A percentile compares a stretch with the other conserved stretches of the same genome.
Evolutionary conservation across 2,329 filamentous ascomycete species (phyloP).

Genomic region (Stenocarpella maydis): DNA sequence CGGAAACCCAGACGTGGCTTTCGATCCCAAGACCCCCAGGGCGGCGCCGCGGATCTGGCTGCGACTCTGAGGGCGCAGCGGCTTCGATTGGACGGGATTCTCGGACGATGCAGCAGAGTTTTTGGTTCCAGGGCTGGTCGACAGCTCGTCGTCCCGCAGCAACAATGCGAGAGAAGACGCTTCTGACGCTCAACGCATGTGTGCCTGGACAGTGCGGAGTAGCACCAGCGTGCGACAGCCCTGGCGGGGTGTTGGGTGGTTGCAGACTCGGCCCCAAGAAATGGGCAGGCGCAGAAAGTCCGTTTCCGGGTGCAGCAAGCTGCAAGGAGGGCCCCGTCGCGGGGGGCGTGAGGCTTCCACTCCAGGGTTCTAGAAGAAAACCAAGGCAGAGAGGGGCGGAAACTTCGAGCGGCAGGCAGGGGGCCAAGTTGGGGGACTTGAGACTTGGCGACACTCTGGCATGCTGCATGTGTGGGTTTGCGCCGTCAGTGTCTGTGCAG

Average conservation of each 20-base stretch:
- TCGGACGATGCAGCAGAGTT: slow-evolving; percentile 30
- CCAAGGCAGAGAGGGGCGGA: slow-evolving; percentile 23
- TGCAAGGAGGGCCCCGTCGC: slow-evolving; percentile 21
- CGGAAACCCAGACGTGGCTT: slow-evolving; percentile 29
- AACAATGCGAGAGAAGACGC: too few relatives aligned
- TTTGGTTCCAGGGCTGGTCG: not conserved
- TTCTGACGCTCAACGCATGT: too few relatives aligned
- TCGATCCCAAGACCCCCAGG: slow-evolving; percentile 23
- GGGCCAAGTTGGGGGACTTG: slow-evolving; percentile 8
- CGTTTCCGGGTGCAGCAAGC: slow-evolving; percentile 5
- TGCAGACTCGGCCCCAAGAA: not conserved
- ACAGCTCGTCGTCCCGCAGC: too few relatives aligned
- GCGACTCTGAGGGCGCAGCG: slow-evolving; percentile 13
- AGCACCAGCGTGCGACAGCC: not conserved
- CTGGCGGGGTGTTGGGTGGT: not conserved
- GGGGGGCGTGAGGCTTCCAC: slow-evolving; percentile 12
- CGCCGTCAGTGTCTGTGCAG: too few relatives aligned
- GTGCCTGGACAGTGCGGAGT: too few relatives aligned
- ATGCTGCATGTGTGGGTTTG: too few relatives aligned
- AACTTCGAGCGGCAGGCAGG: slow-evolving; percentile 21
- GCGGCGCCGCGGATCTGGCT: slow-evolving; percentile 16
- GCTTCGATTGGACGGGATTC: not conserved
- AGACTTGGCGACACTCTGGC: not conserved
- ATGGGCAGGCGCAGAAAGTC: not conserved
- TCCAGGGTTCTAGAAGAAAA: slow-evolving; percentile 16